phyloP scores from a whole-genome alignment of 1,284 basidiomycete genomes.

The Trametes versicolor region DNA sequence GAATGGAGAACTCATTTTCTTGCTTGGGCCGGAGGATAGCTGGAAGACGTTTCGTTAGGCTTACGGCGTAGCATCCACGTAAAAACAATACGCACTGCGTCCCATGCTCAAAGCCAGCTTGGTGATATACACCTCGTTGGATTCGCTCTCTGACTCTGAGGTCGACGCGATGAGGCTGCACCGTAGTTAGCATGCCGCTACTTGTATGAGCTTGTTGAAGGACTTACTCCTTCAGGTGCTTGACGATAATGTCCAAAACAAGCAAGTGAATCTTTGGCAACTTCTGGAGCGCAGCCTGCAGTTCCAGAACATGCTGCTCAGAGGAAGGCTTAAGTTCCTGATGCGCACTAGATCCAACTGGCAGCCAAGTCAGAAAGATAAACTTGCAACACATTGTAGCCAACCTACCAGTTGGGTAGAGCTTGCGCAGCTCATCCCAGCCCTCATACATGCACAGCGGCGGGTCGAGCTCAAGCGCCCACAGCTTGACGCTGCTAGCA shows the following conservation, averaged over 20 bases:
- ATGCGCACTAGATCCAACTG: constrained; percentile 65
- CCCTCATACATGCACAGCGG: constrained; percentile 86
- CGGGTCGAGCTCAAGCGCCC: constrained; percentile 87
- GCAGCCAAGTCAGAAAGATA: background rate
- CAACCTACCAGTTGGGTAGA: constrained; percentile 73
- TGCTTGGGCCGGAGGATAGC: constrained; percentile 85
- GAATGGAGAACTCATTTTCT: constrained; percentile 86
- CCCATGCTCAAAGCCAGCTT: constrained; percentile 91
- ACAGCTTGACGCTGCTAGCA: constrained; percentile 86
- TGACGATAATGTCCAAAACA: constrained; percentile 83
- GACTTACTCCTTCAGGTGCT: constrained; percentile 80
- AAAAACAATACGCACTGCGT: constrained; percentile 65
- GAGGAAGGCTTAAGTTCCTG: constrained; percentile 61
- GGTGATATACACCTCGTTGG: constrained; percentile 80
- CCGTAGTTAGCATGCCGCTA: background rate
- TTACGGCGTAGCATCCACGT: background rate
- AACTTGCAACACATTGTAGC: constrained; percentile 24
- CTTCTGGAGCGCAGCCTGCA: constrained; percentile 74
- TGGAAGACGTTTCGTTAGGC: constrained; percentile 41
- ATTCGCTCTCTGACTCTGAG: constrained; percentile 54
- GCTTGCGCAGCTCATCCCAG: constrained; percentile 88
- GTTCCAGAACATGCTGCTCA: constrained; percentile 71
- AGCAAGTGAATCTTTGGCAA: constrained; percentile 85
- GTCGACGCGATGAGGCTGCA: constrained; percentile 77
- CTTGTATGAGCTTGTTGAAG: background rate